Evolutionary conservation across 768 basidiomycete genomes (phyloP).

Genomic region (Lentinula edodes): DNA sequence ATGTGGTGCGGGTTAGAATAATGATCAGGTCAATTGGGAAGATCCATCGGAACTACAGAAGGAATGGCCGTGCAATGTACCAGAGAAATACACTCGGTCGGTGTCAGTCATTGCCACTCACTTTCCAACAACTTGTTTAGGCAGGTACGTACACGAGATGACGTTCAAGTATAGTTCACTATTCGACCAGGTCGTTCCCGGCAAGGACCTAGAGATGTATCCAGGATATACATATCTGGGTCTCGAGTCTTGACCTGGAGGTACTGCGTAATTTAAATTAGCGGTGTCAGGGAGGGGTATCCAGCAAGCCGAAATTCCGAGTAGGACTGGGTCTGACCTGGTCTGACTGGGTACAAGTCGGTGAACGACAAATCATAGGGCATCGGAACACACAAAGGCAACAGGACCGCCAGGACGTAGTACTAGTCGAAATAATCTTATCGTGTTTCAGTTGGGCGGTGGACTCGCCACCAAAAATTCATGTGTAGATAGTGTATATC

Average conservation of each 20-base stretch:
- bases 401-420: too few species aligned
- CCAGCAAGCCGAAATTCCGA: conserved; percentile 67
- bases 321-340: too few species aligned
- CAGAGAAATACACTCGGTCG: conserved; percentile 55
- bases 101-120: conserved; percentile 31
- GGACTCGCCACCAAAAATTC: too few species aligned
- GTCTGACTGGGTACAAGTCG: too few species aligned
- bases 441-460: too few species aligned
- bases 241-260: conserved; percentile 59
- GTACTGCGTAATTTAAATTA: conserved; percentile 48
- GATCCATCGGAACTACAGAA: too few species aligned
- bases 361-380: too few species aligned
- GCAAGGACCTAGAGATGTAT: conserved; percentile 63
- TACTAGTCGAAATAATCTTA: too few species aligned
- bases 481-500: too few species aligned
- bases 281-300: conserved; percentile 52
- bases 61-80: conserved; percentile 22
- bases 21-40: too few species aligned
- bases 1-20: conserved; percentile 23
- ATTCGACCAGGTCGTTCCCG: conserved; percentile 81
- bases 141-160: conserved; percentile 68
- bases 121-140: conserved; percentile 18
- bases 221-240: too few species aligned
- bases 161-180: conserved; percentile 64
- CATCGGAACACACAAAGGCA: too few species aligned